Evolutionary conservation across 345 rosid genomes (phyloP), one percentile per base, ranked within the genome.

Genomic region (Pugionium cornutum): DNA sequence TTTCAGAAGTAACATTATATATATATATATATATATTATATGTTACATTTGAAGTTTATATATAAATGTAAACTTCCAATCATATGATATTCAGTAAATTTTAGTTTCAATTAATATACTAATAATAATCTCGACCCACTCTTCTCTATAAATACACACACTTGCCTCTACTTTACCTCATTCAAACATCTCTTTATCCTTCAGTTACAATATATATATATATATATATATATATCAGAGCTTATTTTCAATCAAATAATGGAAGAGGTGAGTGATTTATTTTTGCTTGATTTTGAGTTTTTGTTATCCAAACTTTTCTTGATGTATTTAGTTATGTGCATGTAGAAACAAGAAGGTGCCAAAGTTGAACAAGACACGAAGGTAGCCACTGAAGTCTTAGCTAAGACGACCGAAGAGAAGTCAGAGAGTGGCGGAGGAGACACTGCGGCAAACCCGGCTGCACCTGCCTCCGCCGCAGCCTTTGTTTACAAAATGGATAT

Each of bases 401-500:
- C 76, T 9, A 79, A 73, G 18, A 82, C 74, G 6, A 79, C 62
- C 4, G 81, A 67, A 51, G 79, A 33, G 35, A 78, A 72, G n/a
- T 76, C 82, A 63, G 68, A 66, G 47, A 89, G 75, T 46, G 86
- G 69, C 39, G 87, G 76, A 25, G 73, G 47, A 2, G 66, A 51
- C 42, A 32, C 61, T 0, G 33, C 32, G 4, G 52, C 60, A 9
- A 18, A 18, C 18, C 18, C 18, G 18, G 86, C 86, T 4, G 67
- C 77, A 28, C 47, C 7, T 2, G 31, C 52, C 25, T 26, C 66
- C 9, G 61, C 66, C 26, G 18, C 18, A 18, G 18, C 18, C 18
- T 68, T 68, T 63, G 85, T 89, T 43, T 80, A 81, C 80, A 94
- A 85, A 80, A 58, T 73, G 52, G 89, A 88, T 58, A 75, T 94